Percentiles rank a stretch among this genome's conserved stretches.
These are phyloP conservation scores for Cinnamomum micranthum DNA, from an alignment of 164 flowering plant genomes.

Conservation along the genomic window DNA sequence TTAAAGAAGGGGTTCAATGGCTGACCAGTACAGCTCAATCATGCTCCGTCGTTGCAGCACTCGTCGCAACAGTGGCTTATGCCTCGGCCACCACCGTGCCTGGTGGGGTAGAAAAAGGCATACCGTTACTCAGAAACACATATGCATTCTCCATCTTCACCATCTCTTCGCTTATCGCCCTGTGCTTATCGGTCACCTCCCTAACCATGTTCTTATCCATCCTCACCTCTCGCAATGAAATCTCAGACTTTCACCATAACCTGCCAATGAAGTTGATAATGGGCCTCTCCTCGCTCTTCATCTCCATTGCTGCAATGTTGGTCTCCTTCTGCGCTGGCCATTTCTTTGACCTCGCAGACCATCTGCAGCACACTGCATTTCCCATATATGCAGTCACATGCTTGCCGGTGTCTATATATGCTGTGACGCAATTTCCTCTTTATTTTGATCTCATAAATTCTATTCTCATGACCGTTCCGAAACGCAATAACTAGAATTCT, in stretches of 20 bases:
- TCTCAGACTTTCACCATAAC: constrained; percentile 5
- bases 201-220: constrained; percentile 22
- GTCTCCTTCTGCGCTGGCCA: constrained; percentile 27
- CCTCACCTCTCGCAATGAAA: constrained; percentile 21
- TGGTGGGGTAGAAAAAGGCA: neutral
- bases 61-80: constrained; percentile 8
- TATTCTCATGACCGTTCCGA: neutral
- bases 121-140: constrained; percentile 10
- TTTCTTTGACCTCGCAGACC: constrained; percentile 20
- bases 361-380: constrained; percentile 6
- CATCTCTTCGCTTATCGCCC: constrained; percentile 19
- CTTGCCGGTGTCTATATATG: constrained; percentile 1
- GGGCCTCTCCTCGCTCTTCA: constrained; percentile 21
- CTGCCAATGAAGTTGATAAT: constrained; percentile 12
- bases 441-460: constrained; percentile 1
- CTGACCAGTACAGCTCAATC: constrained; percentile 5
- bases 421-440: constrained; percentile 1
- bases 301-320: constrained; percentile 23
- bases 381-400: too few relatives aligned
- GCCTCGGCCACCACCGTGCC: constrained; percentile 6
- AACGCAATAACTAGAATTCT: neutral
- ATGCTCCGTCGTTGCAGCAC: constrained; percentile 10
- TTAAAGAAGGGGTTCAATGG: constrained; percentile 5
- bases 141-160: constrained; percentile 22
- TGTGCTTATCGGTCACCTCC: constrained; percentile 23